phyloP scores from a whole-genome alignment of 73 alveolate genomes.

The Uronychia setigera region DNA sequence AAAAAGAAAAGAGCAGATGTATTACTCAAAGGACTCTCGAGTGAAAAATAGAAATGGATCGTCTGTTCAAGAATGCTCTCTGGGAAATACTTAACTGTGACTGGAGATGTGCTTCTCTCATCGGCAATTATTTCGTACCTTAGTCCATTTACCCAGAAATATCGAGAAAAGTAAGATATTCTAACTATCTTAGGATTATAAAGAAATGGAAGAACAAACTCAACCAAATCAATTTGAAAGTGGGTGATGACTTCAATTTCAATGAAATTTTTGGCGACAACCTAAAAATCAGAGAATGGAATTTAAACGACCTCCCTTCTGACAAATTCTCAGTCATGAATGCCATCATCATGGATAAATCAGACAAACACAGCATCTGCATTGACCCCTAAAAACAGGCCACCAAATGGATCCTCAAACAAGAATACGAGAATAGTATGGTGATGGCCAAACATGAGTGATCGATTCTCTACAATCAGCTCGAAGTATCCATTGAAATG shows the following conservation, averaged over 20 bases:
- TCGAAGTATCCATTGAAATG: constrained; percentile 36
- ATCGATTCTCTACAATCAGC: not conserved
- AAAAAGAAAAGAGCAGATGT: constrained; percentile 48
- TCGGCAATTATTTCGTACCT: constrained; percentile 61
- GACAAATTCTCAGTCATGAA: constrained; percentile 50
- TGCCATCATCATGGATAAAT: constrained; percentile 38
- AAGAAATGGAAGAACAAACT: constrained; percentile 71
- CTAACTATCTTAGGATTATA: constrained; percentile 58
- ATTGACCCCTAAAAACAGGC: constrained; percentile 33
- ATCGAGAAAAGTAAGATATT: constrained; percentile 15
- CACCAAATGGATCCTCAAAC: constrained; percentile 25
- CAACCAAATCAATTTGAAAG: constrained; percentile 57
- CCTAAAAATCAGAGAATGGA: constrained; percentile 98
- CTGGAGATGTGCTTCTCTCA: constrained; percentile 47
- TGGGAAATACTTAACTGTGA: constrained; percentile 30
- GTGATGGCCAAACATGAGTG: constrained; percentile 10
- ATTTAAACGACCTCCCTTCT: constrained; percentile 91
- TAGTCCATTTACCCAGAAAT: constrained; percentile 71
- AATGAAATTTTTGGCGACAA: constrained; percentile 95
- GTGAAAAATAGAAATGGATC: constrained; percentile 62
- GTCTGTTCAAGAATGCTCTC: constrained; percentile 41
- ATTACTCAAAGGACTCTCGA: constrained; percentile 23
- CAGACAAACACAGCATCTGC: constrained; percentile 27
- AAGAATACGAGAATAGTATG: constrained; percentile 13
- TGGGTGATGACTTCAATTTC: constrained; percentile 87